Evolutionary conservation across 2,329 filamentous ascomycete species (phyloP).

Genomic region (Penicillium decumbens): DNA sequence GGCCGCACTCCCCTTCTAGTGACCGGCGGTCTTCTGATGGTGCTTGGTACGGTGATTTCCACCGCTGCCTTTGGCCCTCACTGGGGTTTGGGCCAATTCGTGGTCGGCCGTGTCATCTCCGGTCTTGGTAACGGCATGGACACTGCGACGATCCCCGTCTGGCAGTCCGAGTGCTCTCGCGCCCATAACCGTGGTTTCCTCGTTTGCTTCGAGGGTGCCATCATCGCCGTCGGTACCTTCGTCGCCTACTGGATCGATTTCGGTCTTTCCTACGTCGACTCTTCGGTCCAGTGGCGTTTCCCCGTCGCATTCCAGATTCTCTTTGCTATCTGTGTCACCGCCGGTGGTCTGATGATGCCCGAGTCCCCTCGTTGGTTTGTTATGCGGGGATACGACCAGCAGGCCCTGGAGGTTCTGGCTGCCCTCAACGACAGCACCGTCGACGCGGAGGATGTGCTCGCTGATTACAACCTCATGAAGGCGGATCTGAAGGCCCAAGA

Average conservation of each 20-base stretch:
- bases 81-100: constrained; percentile 38
- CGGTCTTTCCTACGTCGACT: constrained; percentile 31
- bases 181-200: constrained; percentile 31
- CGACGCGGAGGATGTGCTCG: constrained; percentile 36
- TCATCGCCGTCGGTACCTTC: constrained; percentile 30
- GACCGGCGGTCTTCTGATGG: constrained; percentile 49
- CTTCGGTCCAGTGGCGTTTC: constrained; percentile 41
- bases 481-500: constrained; percentile 39
- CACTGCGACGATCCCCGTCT: constrained; percentile 37
- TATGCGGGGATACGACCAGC: constrained; percentile 47
- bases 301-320: constrained; percentile 47
- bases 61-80: constrained; percentile 18
- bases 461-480: constrained; percentile 40
- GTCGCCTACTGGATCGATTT: constrained; percentile 36
- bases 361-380: constrained; percentile 54
- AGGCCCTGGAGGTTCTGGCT: constrained; percentile 46
- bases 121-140: constrained; percentile 37
- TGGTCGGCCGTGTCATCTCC: constrained; percentile 32
- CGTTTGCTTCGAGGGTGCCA: constrained; percentile 29
- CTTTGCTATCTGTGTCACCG: constrained; percentile 31
- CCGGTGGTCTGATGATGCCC: constrained; percentile 36
- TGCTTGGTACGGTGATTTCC: constrained; percentile 29
- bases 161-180: constrained; percentile 33
- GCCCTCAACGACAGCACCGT: constrained; percentile 37
- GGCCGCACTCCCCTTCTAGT: constrained; percentile 45